These are phyloP conservation scores for Penicillium sp. DNA, from an alignment of 2,329 filamentous ascomycete species.

Conservation along the genomic window DNA sequence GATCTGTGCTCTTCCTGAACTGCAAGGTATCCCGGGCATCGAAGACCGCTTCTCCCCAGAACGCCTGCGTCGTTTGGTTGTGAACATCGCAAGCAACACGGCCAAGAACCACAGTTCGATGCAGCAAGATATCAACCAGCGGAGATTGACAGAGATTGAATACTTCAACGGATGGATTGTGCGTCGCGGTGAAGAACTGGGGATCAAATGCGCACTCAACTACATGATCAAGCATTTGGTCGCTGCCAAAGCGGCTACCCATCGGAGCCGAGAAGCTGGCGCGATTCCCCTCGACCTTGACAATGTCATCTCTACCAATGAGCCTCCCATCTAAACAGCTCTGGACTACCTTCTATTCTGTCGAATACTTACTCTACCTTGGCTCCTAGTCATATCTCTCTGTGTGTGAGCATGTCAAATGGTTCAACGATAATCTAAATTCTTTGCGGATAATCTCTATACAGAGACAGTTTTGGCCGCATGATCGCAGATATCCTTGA, in stretches of 20 bases:
- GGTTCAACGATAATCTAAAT: background rate
- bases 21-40: conserved; percentile 61
- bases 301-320: conserved; percentile 8
- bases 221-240: conserved; percentile 71
- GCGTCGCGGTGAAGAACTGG: conserved; percentile 67
- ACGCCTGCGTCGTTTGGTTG: conserved; percentile 62
- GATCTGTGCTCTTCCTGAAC: conserved; percentile 72
- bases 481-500: conserved; percentile 34
- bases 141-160: conserved; percentile 70
- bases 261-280: conserved; percentile 31
- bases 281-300: conserved; percentile 35
- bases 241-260: conserved; percentile 63
- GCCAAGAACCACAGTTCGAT: conserved; percentile 64
- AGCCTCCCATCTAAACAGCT: conserved; percentile 7
- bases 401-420: background rate
- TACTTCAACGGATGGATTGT: conserved; percentile 90
- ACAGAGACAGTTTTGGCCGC: conserved; percentile 27
- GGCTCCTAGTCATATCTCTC: background rate
- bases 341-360: background rate
- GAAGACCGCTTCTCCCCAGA: conserved; percentile 59
- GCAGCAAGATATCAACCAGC: conserved; percentile 63
- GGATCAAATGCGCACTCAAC: conserved; percentile 71
- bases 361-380: background rate
- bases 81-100: conserved; percentile 55
- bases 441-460: conserved; percentile 4